Conservation (phyloP, 1,139 yeast species). For the Blastobotrys raffinosifermentans region DNA sequence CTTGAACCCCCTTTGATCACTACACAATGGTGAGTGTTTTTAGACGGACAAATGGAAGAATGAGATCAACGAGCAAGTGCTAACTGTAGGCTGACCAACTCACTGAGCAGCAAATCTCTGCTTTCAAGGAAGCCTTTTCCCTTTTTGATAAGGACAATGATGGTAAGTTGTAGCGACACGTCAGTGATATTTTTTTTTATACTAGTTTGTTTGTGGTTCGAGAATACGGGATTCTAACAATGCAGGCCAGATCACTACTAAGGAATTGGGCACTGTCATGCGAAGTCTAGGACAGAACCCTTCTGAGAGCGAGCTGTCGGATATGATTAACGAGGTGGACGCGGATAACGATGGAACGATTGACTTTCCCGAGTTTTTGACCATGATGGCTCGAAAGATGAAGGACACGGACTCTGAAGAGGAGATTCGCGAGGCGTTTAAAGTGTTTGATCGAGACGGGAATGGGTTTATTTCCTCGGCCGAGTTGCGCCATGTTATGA, state of each 20-base stretch:
- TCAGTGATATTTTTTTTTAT: too few species aligned
- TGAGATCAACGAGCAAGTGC: too few species aligned
- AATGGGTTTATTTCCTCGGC: conserved; percentile 96
- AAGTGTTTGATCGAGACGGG: conserved; percentile 89
- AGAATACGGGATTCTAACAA: too few species aligned
- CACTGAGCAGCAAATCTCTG: conserved; percentile 93
- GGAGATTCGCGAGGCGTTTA: conserved; percentile 94
- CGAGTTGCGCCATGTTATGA: conserved; percentile 91
- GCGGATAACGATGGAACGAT: conserved; percentile 91
- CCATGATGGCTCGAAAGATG: conserved; percentile 93
- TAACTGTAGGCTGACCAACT: conserved; percentile 80
- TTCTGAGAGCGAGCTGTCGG: conserved; percentile 90
- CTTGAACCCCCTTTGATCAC: too few species aligned
- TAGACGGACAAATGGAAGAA: too few species aligned
- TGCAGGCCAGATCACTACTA: conserved; percentile 67
- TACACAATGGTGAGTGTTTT: too few species aligned
- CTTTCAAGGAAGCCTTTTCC: conserved; percentile 95
- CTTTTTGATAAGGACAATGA: conserved; percentile 94
- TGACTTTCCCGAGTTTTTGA: conserved; percentile 70
- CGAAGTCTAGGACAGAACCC: conserved; percentile 97
- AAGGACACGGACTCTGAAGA: conserved; percentile 96
- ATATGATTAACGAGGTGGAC: conserved; percentile 95
- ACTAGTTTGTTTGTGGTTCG: too few species aligned
- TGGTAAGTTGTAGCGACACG: conserved; percentile 47
- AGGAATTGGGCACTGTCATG: conserved; percentile 97